Evolutionary conservation across 345 rosid genomes (phyloP).

Genomic region (Moricandia arvensis): DNA sequence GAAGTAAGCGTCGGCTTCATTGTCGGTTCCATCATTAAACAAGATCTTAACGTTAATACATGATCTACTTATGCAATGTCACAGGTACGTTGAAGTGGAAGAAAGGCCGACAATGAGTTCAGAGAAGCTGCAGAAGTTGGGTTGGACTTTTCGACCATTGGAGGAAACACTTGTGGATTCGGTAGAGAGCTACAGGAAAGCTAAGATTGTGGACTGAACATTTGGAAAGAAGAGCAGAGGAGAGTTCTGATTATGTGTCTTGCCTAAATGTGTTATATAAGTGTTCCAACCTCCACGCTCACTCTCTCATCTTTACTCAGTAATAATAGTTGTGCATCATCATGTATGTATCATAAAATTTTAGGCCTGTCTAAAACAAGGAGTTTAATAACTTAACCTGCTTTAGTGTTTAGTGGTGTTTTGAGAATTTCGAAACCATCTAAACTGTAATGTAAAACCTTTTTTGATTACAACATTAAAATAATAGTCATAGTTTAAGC

Average conservation of each 20-base stretch:
- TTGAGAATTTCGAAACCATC: no score
- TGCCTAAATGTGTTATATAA: not conserved
- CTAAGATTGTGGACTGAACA: conserved; percentile 44
- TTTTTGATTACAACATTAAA: no score
- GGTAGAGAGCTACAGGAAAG: conserved; percentile 45
- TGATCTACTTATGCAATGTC: conserved; percentile 17
- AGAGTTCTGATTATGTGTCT: not conserved
- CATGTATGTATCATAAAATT: no score
- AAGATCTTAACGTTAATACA: conserved; percentile 2
- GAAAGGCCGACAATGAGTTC: conserved; percentile 34
- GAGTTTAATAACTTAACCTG: no score
- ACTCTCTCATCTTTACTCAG: not conserved
- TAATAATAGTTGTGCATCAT: not conserved
- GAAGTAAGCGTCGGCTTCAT: no score
- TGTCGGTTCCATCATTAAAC: no score
- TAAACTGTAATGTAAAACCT: no score
- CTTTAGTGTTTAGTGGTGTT: no score
- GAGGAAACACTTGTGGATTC: conserved; percentile 60
- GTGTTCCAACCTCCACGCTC: not conserved
- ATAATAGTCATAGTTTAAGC: no score
- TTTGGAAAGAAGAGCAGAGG: conserved; percentile 3
- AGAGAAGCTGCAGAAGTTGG: conserved; percentile 47
- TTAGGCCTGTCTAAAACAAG: no score
- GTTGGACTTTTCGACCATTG: conserved; percentile 57
- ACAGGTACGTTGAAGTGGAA: conserved; percentile 40